Evolutionary conservation across 176 grass and related monocot species (phyloP).

Genomic region (Dactylis glomerata): DNA sequence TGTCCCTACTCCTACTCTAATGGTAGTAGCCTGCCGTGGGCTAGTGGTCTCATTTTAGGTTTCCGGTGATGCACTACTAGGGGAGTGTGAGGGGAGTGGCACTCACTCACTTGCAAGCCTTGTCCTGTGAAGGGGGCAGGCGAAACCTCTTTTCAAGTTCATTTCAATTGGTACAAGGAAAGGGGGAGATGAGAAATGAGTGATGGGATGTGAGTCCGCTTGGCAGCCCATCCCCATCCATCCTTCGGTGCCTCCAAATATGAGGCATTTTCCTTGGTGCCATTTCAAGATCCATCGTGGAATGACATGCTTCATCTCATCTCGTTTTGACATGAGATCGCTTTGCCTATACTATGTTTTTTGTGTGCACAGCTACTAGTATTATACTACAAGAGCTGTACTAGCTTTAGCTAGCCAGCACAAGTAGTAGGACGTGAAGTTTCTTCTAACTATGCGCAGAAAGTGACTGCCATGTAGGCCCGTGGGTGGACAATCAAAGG

Average conservation of each 20-base stretch:
- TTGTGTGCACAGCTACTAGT: neutral
- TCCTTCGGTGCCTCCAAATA: neutral
- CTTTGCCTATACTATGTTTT: neutral
- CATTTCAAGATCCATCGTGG: conserved; percentile 16
- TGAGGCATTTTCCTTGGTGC: neutral
- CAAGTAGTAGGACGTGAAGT: neutral
- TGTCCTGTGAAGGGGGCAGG: neutral
- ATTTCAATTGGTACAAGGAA: neutral
- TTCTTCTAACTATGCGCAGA: neutral
- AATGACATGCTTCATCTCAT: neutral
- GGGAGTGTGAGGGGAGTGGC: neutral
- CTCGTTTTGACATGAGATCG: neutral
- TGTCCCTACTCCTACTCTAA: neutral
- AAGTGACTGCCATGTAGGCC: neutral
- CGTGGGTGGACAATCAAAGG: neutral
- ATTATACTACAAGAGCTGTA: too few species aligned
- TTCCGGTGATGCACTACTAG: neutral
- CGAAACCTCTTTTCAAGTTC: neutral
- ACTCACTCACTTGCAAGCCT: conserved; percentile 24
- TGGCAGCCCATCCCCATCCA: neutral
- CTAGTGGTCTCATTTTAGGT: neutral
- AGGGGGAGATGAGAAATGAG: neutral
- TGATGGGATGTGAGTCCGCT: conserved; percentile 16
- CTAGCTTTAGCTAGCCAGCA: neutral
- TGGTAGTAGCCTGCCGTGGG: neutral